phyloP scores from a whole-genome alignment of 2,329 filamentous ascomycete species.

The Ceratocystis ficicola region DNA sequence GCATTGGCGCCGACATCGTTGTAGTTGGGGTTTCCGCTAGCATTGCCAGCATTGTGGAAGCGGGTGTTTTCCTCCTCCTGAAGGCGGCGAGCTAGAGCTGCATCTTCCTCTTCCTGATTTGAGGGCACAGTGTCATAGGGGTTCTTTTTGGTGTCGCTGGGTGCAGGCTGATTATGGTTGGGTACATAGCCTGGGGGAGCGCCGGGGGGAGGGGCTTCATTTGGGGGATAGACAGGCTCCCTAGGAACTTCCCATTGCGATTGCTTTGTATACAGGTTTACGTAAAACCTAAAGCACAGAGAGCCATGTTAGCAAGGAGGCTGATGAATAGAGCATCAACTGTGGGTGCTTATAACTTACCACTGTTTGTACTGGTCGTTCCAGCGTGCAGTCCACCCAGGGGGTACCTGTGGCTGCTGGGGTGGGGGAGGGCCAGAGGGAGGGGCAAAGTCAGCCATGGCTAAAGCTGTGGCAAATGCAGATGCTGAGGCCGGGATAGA shows the following conservation, averaged over 20 bases:
- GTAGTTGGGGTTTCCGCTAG: slow-evolving; percentile 20
- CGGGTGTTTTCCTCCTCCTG: slow-evolving; percentile 70
- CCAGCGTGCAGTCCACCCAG: slow-evolving; percentile 73
- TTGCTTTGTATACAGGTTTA: slow-evolving; percentile 75
- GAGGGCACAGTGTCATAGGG: slow-evolving; percentile 44
- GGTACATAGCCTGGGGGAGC: slow-evolving; percentile 56
- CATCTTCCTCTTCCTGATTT: slow-evolving; percentile 55
- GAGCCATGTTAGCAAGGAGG: slow-evolving; percentile 7
- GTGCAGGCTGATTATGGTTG: slow-evolving; percentile 28
- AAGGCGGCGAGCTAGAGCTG: slow-evolving; percentile 58
- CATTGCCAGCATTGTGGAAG: slow-evolving; percentile 32
- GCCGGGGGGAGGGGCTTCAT: slow-evolving; percentile 36
- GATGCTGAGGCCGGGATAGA: background rate
- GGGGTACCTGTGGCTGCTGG: slow-evolving; percentile 48
- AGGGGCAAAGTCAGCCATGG: slow-evolving; percentile 44
- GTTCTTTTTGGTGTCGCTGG: slow-evolving; percentile 53
- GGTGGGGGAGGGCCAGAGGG: slow-evolving; percentile 42
- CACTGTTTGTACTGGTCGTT: slow-evolving; percentile 84
- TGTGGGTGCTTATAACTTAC: slow-evolving; percentile 32
- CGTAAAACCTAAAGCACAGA: slow-evolving; percentile 57
- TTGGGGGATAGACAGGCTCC: slow-evolving; percentile 47
- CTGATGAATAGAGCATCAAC: slow-evolving; percentile 20
- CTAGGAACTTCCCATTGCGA: slow-evolving; percentile 86
- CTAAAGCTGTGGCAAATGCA: background rate
- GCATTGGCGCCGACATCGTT: slow-evolving; percentile 7